A percentile compares a stretch with the other conserved stretches of the same genome.
Evolutionary conservation across 1,139 yeast species (phyloP).

Genomic region (Hanseniaspora uvarum): DNA sequence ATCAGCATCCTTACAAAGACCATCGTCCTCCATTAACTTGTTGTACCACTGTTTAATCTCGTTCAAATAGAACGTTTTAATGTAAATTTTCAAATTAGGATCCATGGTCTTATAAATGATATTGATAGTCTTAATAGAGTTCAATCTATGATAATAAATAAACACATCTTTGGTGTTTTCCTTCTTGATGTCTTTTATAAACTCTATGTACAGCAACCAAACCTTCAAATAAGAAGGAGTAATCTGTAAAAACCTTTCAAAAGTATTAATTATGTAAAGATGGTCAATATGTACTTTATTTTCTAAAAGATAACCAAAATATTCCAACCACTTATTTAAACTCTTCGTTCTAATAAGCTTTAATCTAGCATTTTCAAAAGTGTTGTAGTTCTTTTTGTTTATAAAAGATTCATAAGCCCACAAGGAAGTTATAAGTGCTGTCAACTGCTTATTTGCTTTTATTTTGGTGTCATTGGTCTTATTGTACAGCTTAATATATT

Average conservation of each 20-base stretch:
- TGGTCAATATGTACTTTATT: background rate
- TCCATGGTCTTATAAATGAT: background rate
- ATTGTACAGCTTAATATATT: conserved; percentile 7
- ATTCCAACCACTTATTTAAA: background rate
- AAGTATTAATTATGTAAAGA: background rate
- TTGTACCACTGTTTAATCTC: background rate
- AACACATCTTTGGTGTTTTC: background rate
- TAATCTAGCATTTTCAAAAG: background rate
- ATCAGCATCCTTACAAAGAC: background rate
- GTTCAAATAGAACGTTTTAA: background rate
- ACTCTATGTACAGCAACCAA: conserved; percentile 11
- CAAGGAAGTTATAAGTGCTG: background rate
- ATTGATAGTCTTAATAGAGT: background rate
- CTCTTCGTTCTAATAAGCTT: conserved; percentile 3
- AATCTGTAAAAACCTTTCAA: conserved; percentile 10
- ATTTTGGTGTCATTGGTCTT: background rate
- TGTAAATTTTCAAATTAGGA: background rate
- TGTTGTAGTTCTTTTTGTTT: conserved; percentile 3
- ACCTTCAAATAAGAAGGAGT: conserved; percentile 5
- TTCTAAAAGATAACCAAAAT: background rate
- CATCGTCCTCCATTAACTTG: background rate
- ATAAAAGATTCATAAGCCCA: conserved; percentile 12
- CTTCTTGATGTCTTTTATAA: background rate
- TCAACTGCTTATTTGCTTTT: background rate
- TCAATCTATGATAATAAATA: background rate